Conservation (phyloP, 2,329 filamentous ascomycete genomes). For the Colletotrichum lupini region DNA sequence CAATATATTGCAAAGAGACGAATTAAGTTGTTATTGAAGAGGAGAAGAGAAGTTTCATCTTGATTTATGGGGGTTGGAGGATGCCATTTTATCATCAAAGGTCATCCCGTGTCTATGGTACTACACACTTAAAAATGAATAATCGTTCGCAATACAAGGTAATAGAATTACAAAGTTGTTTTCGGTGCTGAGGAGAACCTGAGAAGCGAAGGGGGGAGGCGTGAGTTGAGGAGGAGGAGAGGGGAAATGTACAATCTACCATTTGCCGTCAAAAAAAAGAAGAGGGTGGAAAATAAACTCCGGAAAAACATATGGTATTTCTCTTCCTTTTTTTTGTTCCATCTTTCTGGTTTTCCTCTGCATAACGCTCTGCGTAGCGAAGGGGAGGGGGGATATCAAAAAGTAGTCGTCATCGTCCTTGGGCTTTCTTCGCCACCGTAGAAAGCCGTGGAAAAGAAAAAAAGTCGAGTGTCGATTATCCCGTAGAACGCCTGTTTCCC, state of each 20-base stretch:
- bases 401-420: constrained; percentile 35
- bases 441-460: constrained; percentile 1
- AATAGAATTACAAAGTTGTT: constrained; percentile 25
- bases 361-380: constrained; percentile 5
- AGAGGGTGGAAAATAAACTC: background rate
- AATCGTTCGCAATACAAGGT: background rate
- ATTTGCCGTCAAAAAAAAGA: constrained; percentile 1
- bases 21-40: too few relatives aligned
- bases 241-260: constrained; percentile 33
- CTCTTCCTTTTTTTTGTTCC: background rate
- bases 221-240: constrained; percentile 3
- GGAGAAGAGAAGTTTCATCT: constrained; percentile 11
- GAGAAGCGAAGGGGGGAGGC: background rate
- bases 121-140: constrained; percentile 15
- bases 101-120: constrained; percentile 12
- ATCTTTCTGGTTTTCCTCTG: background rate
- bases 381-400: constrained; percentile 28
- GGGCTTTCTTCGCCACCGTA: constrained; percentile 27
- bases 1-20: background rate
- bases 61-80: background rate
- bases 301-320: constrained; percentile 5
- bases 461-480: background rate
- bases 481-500: constrained; percentile 14
- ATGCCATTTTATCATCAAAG: constrained; percentile 3
- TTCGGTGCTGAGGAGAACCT: background rate